phyloP scores from a whole-genome alignment of 1,284 basidiomycete genomes.

The Cerrena zonata region DNA sequence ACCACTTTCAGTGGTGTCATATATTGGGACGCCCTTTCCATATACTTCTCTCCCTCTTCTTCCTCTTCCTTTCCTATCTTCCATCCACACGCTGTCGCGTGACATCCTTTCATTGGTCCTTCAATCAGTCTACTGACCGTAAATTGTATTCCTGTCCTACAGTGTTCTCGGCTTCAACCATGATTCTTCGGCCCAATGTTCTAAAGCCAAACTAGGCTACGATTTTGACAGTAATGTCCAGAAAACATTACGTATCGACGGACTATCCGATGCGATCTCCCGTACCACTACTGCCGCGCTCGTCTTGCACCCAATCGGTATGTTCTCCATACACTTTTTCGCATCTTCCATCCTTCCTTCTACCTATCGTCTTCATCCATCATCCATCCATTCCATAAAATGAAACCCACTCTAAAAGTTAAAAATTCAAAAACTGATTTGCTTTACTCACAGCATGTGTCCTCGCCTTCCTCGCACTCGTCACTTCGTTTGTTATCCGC shows the following conservation, averaged over 20 bases:
- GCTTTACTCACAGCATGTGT: slow-evolving; percentile 36
- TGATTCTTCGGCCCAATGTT: slow-evolving; percentile 37
- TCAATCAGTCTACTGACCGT: slow-evolving; percentile 14
- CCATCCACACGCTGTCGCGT: slow-evolving; percentile 2
- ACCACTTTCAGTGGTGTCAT: slow-evolving; percentile 6
- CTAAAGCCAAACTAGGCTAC: slow-evolving; percentile 44
- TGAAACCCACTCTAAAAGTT: background rate
- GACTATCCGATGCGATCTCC: slow-evolving; percentile 38
- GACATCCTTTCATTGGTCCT: slow-evolving; percentile 2
- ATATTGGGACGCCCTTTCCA: slow-evolving; percentile 9
- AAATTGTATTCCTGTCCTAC: slow-evolving; percentile 5
- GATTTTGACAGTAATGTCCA: slow-evolving; percentile 44
- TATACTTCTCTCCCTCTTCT: slow-evolving; percentile 5
- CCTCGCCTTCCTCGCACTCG: slow-evolving; percentile 46
- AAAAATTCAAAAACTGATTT: background rate
- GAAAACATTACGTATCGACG: slow-evolving; percentile 36
- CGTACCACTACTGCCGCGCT: slow-evolving; percentile 33
- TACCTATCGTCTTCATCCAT: too few species aligned
- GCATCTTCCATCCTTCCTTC: too few species aligned
- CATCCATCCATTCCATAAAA: slow-evolving; percentile 5
- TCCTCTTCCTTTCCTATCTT: too few species aligned
- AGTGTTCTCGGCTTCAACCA: slow-evolving; percentile 39
- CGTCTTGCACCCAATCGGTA: slow-evolving; percentile 45
- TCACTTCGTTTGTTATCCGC: slow-evolving; percentile 42
- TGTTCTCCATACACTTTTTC: slow-evolving; percentile 11